phyloP scores from a whole-genome alignment of 1,139 yeast genomes.

The Meyerozyma guilliermondii region DNA sequence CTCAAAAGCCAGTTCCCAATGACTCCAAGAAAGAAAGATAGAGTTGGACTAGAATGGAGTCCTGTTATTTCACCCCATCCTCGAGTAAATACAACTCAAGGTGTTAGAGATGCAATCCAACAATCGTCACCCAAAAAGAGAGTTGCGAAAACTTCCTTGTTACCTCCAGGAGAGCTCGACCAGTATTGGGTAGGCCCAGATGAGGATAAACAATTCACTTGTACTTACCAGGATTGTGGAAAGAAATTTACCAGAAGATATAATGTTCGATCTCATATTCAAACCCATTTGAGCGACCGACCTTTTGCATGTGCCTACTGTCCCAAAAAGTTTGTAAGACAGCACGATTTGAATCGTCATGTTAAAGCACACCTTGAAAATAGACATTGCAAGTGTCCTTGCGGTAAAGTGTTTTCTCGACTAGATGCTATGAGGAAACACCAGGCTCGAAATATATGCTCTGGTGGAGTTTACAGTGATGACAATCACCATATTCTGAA shows the following conservation, averaged over 20 bases:
- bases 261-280: slow-evolving; percentile 94
- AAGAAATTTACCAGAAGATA: slow-evolving; percentile 84
- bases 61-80: slow-evolving; percentile 47
- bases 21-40: slow-evolving; percentile 35
- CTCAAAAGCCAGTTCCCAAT: slow-evolving; percentile 26
- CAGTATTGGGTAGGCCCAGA: slow-evolving; percentile 79
- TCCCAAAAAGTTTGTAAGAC: slow-evolving; percentile 73
- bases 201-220: slow-evolving; percentile 60
- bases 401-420: slow-evolving; percentile 89
- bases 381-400: slow-evolving; percentile 67
- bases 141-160: slow-evolving; percentile 59
- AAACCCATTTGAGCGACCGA: slow-evolving; percentile 91
- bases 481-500: slow-evolving; percentile 22
- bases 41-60: slow-evolving; percentile 43
- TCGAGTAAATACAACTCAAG: slow-evolving; percentile 24
- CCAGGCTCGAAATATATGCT: slow-evolving; percentile 70
- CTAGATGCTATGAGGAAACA: slow-evolving; percentile 87
- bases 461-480: slow-evolving; percentile 50
- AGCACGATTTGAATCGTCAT: slow-evolving; percentile 91
- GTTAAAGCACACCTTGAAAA: slow-evolving; percentile 81
- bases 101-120: slow-evolving; percentile 34
- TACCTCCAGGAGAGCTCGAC: slow-evolving; percentile 90
- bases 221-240: slow-evolving; percentile 76
- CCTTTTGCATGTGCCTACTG: slow-evolving; percentile 68
- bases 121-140: slow-evolving; percentile 40